Base-by-base conservation (phyloP, 1,284 basidiomycete species). In the Earliella scabrosa region DNA sequence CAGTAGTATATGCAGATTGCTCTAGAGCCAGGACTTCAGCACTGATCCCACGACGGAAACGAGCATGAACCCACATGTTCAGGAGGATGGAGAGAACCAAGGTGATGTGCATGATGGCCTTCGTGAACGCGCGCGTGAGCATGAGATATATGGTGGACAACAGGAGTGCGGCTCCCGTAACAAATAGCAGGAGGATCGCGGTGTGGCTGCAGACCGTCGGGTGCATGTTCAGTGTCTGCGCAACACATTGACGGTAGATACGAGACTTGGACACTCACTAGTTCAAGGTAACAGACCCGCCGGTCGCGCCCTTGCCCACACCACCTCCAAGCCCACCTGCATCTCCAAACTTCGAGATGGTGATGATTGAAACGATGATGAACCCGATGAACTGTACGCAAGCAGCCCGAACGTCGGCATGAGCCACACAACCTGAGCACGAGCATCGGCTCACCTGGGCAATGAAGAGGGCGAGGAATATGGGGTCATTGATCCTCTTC, bases 61-160 rank as follows among this genome's bases (percentile, higher is more conserved):
- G 23, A 11, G 11, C 23, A 46, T 24, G 27, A 56, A 78, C 83
- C 67, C 68, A 92, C 90, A 88, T 82, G 69, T 93, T 93, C 58
- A 92, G 73, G 3, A 82, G 45, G 41, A 92, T 88, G 4, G 85
- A 85, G 20, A 93, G 73, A 16, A 90, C 75, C 10, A 94, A 79
- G 0, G 90, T 90, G 47, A 93, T 82, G 66, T 93, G 90, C 82
- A 93, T 90, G 65, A 95, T 90, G 21, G 83, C 70, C 61, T 79
- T 86, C 48, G 93, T 95, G 72, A 94, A 94, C 2, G 80, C 74
- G 36, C 92, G 85, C 8, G 88, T 83, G 58, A 94, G 74, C 50
- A 82, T 68, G 45, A 85, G 73, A 63, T 83, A 83, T 16, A 80
- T 72, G 0, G 83, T 80, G 4, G 85, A 74, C 14, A 86, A 68